Evolutionary conservation across 2,329 filamentous ascomycete species (phyloP).

Genomic region (Phyllosticta capitalensis): DNA sequence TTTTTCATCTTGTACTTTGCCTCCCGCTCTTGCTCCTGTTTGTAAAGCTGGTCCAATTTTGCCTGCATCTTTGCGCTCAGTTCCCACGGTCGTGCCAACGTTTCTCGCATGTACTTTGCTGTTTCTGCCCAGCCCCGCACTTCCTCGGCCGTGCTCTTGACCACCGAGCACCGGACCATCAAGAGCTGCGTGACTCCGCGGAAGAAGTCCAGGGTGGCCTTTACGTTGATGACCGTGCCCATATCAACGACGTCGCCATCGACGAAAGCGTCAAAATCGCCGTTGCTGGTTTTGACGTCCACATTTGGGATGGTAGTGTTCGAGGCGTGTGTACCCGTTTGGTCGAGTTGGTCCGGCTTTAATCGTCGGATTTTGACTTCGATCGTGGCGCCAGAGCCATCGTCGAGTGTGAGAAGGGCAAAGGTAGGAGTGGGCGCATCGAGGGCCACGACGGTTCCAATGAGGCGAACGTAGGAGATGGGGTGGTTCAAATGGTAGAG

Average conservation of each 20-base stretch:
- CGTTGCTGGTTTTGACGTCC: constrained; percentile 25
- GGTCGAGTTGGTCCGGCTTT: constrained; percentile 18
- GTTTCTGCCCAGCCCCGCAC: constrained; percentile 43
- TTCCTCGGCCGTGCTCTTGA: constrained; percentile 47
- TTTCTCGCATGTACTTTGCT: constrained; percentile 38
- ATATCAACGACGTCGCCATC: constrained; percentile 29
- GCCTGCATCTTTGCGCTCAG: constrained; percentile 35
- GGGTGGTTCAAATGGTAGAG: constrained; percentile 48
- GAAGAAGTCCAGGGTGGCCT: constrained; percentile 47
- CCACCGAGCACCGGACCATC: constrained; percentile 41
- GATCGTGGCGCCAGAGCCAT: constrained; percentile 50
- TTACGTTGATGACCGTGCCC: constrained; percentile 46
- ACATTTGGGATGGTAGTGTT: constrained; percentile 32
- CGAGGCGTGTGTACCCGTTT: constrained; percentile 14
- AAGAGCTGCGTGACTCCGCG: constrained; percentile 43
- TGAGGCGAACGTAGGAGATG: constrained; percentile 38
- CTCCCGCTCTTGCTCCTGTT: constrained; percentile 26
- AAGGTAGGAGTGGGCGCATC: constrained; percentile 31
- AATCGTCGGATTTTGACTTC: constrained; percentile 43
- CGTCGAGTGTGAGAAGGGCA: constrained; percentile 47
- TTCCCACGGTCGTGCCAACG: constrained; percentile 46
- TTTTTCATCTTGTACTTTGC: constrained; percentile 27
- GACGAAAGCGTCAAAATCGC: constrained; percentile 36
- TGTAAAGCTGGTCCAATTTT: constrained; percentile 25
- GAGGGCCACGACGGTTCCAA: constrained; percentile 37